Base-by-base conservation (phyloP, 495 filamentous ascomycete species). In the Zalerion maritima region DNA sequence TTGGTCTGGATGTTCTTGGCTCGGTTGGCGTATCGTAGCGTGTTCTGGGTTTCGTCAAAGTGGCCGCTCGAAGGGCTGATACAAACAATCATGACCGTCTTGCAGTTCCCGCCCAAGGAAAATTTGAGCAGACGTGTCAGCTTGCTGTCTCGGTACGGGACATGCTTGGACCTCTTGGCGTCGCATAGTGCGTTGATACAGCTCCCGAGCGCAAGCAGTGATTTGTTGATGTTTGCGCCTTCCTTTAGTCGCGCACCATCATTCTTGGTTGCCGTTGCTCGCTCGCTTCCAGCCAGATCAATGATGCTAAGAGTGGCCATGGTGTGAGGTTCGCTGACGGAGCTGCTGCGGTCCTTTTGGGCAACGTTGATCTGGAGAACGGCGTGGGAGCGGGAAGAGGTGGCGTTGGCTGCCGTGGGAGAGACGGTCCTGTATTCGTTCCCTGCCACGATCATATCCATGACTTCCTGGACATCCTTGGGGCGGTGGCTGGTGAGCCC, bases 1-100 rank as follows among this genome's bases (percentile, higher is more conserved):
- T 99, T 99, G 13, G 89, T 99, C 60, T 99, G 92, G 46, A 99
- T 99, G 47, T 99, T 99, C 68, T 99, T 99, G 14, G 89, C 89
- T 36, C 89, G 65, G 52, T 99, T 94, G 31, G 89, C 89, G 50
- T 99, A 99, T 41, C 92, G 81, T 10, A 99, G 60, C 2, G 89
- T 99, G 45, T 99, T 99, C 40, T 99, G 89, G 0, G 89, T 99
- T 46, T 99, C 89, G 47, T 99, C 89, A 47, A 91, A 99, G 54
- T 99, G 89, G 22, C 80, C 76, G 48, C 89, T 96, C 5, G 85
- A 94, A 9, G 89, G 89, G 44, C 84, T 93, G 29, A 96, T 84
- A 45, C 89, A 99, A 18, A 99, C 89, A 44, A 99, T 99, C 89
- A 99, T 99, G 43, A 99, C 89, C 7, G 89, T 99, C 59, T 81